These are phyloP conservation scores for Hypocreales sp. DNA, from an alignment of 2,329 filamentous ascomycete genomes.

Conservation along the genomic window DNA sequence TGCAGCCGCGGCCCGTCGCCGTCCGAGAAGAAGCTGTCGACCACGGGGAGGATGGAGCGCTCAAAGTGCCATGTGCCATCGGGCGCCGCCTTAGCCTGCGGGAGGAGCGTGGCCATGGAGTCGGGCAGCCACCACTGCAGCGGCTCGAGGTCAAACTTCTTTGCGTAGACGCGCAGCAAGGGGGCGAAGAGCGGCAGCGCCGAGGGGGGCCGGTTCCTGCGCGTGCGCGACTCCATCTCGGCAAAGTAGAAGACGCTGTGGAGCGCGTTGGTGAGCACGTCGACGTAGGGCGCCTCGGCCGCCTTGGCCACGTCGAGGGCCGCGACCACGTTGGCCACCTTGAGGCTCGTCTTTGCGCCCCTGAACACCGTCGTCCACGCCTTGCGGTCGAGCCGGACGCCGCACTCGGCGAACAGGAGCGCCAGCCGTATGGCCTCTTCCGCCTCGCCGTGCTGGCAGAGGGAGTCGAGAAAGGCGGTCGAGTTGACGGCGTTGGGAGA, in stretches of 20 bases:
- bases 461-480: constrained; percentile 55
- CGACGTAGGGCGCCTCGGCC: constrained; percentile 24
- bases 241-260: constrained; percentile 32
- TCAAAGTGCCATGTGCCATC: constrained; percentile 13
- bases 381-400: constrained; percentile 45
- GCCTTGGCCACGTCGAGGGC: constrained; percentile 27
- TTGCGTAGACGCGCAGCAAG: constrained; percentile 33
- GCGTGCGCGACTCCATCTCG: constrained; percentile 20
- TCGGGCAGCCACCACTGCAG: constrained; percentile 25
- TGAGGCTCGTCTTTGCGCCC: constrained; percentile 44
- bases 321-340: constrained; percentile 33
- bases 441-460: constrained; percentile 35
- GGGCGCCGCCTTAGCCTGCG: constrained; percentile 11
- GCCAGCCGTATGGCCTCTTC: constrained; percentile 19
- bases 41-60: constrained; percentile 16
- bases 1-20: constrained; percentile 10
- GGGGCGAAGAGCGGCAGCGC: constrained; percentile 24
- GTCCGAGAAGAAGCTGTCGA: constrained; percentile 14
- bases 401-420: constrained; percentile 18
- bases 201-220: constrained; percentile 14
- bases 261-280: constrained; percentile 23
- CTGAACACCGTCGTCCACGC: constrained; percentile 58
- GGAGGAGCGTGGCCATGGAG: constrained; percentile 15
- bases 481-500: constrained; percentile 46
- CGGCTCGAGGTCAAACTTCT: constrained; percentile 29